Evolutionary conservation across 345 rosid species (phyloP).

Genomic region (Noccaea bulbosa): DNA sequence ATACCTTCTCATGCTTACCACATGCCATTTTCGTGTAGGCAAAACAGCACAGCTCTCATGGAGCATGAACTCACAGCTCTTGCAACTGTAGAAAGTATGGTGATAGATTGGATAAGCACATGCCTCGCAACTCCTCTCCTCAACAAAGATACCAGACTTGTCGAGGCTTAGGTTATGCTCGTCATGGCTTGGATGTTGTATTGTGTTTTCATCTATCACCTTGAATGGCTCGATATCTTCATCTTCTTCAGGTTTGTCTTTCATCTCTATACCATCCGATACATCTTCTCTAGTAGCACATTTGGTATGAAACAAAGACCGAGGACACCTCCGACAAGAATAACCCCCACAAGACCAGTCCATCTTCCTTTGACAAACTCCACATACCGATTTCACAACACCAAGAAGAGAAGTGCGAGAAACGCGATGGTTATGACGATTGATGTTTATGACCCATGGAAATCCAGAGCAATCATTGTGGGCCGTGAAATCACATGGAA

Average conservation of each 20-base stretch:
- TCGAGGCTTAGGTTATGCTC: neutral
- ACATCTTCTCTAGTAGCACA: neutral
- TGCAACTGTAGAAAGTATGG: neutral
- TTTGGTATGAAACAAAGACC: neutral
- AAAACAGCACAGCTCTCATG: neutral
- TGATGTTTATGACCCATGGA: constrained; percentile 15
- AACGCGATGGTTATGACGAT: constrained; percentile 13
- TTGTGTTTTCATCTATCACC: neutral
- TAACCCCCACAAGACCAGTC: neutral
- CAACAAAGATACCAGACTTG: neutral
- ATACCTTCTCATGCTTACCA: neutral
- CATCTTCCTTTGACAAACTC: constrained; percentile 4
- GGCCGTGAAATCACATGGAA: neutral
- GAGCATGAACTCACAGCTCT: neutral
- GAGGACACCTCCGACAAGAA: neutral
- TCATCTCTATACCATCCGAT: neutral
- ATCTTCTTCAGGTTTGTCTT: neutral
- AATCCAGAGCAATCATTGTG: constrained; percentile 1
- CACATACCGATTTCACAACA: neutral
- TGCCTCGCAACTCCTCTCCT: constrained; percentile 1
- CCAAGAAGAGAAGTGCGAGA: constrained; percentile 7
- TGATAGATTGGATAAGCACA: constrained; percentile 7
- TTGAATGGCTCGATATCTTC: neutral
- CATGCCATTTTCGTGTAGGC: neutral
- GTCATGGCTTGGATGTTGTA: neutral